Base-by-base conservation (phyloP, 805 yeast genomes). In the Lipomyces spencermartinsiae region DNA sequence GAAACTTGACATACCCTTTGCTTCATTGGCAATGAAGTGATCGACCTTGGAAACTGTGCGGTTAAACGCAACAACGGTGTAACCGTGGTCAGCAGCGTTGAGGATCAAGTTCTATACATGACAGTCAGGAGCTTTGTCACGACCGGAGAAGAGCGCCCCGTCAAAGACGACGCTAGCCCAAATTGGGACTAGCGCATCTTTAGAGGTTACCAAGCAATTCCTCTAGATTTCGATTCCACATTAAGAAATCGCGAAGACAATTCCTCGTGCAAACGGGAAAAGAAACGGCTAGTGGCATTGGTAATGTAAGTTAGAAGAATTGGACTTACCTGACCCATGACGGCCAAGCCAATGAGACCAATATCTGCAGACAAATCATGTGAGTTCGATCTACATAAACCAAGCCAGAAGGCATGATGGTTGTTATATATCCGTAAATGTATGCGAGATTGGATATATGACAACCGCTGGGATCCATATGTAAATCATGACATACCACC, bases 331-430 rank as follows among this genome's bases (percentile, higher is more conserved):
- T 91, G 97, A 83, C 99, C 99, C 99, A 94, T 94, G 76, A 94
- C 99, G 90, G 99, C 99, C 87, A 94, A 87, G 81, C 99, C 99
- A 79, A 95, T 93, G 81, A 94, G 91, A 83, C 98, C 99, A 82
- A 94, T 89, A 89, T 94, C 99, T 86, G 94, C 95, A 80, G 29
- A 43, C 25, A 34, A 16, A 60, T 53, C 49, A 43, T 43, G 49
- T 43, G 49, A 43, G 49, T 43, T 43, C 49, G 16, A 5, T 6
- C 49, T 22, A 43, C 49, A 43, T 16, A 16, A 10, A n/a, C 9
- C 8, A 43, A 43, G 8, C 10, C 49, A 43, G 16, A 25, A 16
- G 22, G 49, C 7, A 14, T 43, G 22, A n/a, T 43, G 1, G n/a
- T 43, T 16, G 49, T 14, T 16, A 14, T n/a, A 43, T 43, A 43